Conservation (phyloP, 768 basidiomycete species). For the Pleurotus pulmonarius region DNA sequence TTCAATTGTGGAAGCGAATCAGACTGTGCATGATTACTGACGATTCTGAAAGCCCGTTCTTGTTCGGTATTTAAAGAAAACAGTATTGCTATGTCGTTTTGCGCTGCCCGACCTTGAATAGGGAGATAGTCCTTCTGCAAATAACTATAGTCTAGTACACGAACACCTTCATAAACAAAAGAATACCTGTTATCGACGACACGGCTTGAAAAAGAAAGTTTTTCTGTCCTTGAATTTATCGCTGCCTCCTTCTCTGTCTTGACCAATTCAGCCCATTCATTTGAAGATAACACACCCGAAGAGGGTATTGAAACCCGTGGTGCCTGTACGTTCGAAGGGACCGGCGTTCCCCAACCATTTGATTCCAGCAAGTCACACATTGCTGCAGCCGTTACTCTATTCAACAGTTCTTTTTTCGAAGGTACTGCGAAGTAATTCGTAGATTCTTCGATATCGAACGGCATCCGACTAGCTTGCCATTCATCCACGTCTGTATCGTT, state of each 20-base stretch:
- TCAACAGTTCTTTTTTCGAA: background rate
- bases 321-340: too few relatives aligned
- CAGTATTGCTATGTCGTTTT: background rate
- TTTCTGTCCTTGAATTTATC: background rate
- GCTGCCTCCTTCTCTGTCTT: background rate
- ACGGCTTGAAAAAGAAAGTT: background rate
- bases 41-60: conserved; percentile 24
- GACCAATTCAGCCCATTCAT: background rate
- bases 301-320: too few relatives aligned
- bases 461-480: background rate
- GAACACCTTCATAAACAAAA: background rate
- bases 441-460: too few relatives aligned
- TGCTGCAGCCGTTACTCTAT: background rate
- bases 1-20: conserved; percentile 15
- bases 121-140: conserved; percentile 12
- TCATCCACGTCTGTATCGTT: background rate
- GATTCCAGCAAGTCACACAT: background rate
- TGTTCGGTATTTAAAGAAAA: conserved; percentile 25
- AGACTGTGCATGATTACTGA: conserved; percentile 21
- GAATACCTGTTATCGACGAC: background rate
- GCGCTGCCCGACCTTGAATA: background rate
- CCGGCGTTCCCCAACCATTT: too few relatives aligned
- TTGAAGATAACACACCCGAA: too few relatives aligned
- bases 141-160: conserved; percentile 20
- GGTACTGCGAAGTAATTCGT: too few relatives aligned